Conservation (phyloP, 2,329 filamentous ascomycete species). For the Penicillium sp. region DNA sequence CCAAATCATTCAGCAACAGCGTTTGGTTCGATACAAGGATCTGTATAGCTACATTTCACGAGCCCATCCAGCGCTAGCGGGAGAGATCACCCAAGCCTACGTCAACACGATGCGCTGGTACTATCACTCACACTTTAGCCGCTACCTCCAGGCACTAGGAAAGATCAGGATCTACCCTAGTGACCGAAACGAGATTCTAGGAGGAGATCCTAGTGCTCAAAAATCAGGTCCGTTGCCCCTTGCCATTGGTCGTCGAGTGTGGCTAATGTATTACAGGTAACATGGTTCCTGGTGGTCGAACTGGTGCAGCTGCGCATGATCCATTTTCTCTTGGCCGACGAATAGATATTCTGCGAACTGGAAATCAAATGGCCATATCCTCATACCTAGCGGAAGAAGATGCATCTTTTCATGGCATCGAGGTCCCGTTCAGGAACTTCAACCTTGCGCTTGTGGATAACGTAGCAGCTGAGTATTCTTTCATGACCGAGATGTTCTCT, state of each 20-base stretch:
- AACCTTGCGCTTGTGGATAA: constrained; percentile 95
- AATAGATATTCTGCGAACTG: constrained; percentile 77
- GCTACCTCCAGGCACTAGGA: constrained; percentile 82
- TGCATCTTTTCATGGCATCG: constrained; percentile 81
- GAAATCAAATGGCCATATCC: constrained; percentile 75
- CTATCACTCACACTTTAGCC: constrained; percentile 86
- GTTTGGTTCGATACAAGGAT: constrained; percentile 86
- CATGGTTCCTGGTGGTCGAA: constrained; percentile 45
- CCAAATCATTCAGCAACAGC: constrained; percentile 93
- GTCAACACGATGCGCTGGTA: constrained; percentile 99
- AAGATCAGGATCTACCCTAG: constrained; percentile 83
- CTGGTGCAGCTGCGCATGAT: constrained; percentile 65
- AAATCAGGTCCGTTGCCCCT: constrained; percentile 53
- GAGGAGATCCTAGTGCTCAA: constrained; percentile 73
- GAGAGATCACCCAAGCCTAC: constrained; percentile 91
- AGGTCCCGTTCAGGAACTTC: constrained; percentile 90
- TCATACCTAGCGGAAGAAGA: constrained; percentile 93
- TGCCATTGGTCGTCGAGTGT: constrained; percentile 4
- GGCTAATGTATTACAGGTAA: constrained; percentile 34
- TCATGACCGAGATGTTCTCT: constrained; percentile 87
- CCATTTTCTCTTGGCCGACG: constrained; percentile 87
- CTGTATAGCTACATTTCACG: constrained; percentile 83
- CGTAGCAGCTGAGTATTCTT: constrained; percentile 91
- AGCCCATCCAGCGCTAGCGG: constrained; percentile 80
- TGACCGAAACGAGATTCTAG: constrained; percentile 83